Conservation (phyloP, 441 rosid genomes). For the Adansonia grandidieri region DNA sequence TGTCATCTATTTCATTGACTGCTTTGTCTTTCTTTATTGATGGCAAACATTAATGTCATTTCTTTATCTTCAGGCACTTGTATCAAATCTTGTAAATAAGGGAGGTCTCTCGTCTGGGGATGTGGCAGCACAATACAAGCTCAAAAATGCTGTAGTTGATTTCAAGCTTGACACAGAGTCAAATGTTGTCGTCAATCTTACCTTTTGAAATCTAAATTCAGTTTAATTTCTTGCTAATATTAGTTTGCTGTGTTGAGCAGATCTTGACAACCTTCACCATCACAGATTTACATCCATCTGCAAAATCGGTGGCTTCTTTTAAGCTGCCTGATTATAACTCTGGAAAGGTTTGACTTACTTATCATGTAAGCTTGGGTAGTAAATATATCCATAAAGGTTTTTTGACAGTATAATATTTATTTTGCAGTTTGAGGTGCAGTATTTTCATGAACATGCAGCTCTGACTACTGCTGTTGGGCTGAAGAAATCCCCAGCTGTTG, state of each 20-base stretch:
- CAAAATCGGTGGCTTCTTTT: conserved; percentile 47
- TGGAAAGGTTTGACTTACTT: conserved; percentile 42
- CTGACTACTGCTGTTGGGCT: conserved; percentile 43
- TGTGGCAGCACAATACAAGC: conserved; percentile 39
- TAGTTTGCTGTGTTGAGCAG: conserved; percentile 37
- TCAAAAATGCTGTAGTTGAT: conserved; percentile 39
- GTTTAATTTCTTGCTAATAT: background rate
- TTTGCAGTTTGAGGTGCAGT: conserved; percentile 43
- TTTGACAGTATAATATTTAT: conserved; percentile 20
- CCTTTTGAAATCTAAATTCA: conserved; percentile 25
- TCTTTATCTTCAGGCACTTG: conserved; percentile 36
- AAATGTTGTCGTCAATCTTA: conserved; percentile 27
- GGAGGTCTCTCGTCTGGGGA: conserved; percentile 48
- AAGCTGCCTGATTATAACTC: conserved; percentile 47
- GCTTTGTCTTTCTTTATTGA: conserved; percentile 14
- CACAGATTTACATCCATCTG: conserved; percentile 40
- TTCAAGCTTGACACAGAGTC: conserved; percentile 46
- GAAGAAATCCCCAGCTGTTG: conserved; percentile 47
- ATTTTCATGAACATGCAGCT: conserved; percentile 55
- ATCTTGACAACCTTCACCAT: conserved; percentile 37
- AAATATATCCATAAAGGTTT: background rate
- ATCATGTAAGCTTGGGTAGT: conserved; percentile 3
- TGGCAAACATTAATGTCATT: background rate
- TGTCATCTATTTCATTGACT: background rate
- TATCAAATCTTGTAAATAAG: conserved; percentile 39